These are phyloP conservation scores for Cyberlindnera mississippiensis DNA, from an alignment of 805 yeast species.

Conservation along the genomic window DNA sequence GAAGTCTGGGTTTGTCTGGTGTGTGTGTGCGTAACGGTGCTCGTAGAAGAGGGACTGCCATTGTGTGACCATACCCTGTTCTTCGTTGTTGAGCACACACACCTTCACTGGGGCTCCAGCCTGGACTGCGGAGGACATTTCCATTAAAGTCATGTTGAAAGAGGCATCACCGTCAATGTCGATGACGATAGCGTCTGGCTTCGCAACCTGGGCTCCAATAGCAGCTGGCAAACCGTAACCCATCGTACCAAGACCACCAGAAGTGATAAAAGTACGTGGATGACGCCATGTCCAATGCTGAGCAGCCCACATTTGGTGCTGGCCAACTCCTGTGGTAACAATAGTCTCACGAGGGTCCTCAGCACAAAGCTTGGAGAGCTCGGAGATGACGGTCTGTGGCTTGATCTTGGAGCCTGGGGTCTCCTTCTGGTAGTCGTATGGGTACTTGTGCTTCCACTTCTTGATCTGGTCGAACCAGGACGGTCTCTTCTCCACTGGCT, in stretches of 20 bases:
- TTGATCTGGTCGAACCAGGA: constrained; percentile 76
- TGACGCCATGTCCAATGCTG: constrained; percentile 93
- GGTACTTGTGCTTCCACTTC: constrained; percentile 83
- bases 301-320: constrained; percentile 99
- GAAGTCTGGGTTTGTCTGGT: constrained; percentile 92
- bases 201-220: constrained; percentile 96
- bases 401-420: constrained; percentile 77
- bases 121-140: constrained; percentile 91
- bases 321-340: constrained; percentile 98
- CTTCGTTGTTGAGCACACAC: constrained; percentile 90
- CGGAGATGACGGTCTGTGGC: constrained; percentile 87
- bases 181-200: constrained; percentile 90
- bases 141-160: constrained; percentile 96
- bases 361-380: constrained; percentile 68
- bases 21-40: constrained; percentile 97
- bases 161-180: constrained; percentile 99
- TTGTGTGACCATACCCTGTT: constrained; percentile 99
- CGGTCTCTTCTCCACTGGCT: constrained; percentile 60
- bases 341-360: constrained; percentile 68
- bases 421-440: constrained; percentile 78
- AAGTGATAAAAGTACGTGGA: constrained; percentile 93
- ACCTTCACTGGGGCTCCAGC: constrained; percentile 88
- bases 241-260: constrained; percentile 99
- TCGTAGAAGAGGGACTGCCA: constrained; percentile 98
- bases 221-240: constrained; percentile 98